Evolutionary conservation across 2,329 filamentous ascomycete genomes (phyloP).

Genomic region (Penicillium fuscoglaucum): DNA sequence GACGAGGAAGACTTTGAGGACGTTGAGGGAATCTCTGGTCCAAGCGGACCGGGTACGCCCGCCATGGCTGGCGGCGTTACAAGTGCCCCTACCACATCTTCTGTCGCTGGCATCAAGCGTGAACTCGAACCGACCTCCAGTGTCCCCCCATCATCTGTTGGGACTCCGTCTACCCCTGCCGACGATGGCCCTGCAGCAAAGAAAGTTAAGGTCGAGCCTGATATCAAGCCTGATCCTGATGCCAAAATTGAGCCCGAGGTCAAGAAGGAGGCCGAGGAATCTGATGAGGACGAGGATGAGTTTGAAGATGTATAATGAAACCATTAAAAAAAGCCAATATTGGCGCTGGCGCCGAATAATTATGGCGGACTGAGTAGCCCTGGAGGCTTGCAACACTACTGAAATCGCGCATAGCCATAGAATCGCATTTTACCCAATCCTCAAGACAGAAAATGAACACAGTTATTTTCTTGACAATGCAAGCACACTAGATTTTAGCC

Average conservation of each 20-base stretch:
- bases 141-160: constrained; percentile 39
- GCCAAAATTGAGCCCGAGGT: constrained; percentile 15
- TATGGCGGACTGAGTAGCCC: not conserved
- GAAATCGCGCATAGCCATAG: not conserved
- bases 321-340: not conserved
- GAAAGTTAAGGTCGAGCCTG: constrained; percentile 38
- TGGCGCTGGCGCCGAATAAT: constrained; percentile 13
- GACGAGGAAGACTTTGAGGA: constrained; percentile 50
- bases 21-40: constrained; percentile 40
- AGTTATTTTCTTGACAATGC: not conserved
- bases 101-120: constrained; percentile 37
- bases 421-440: not conserved
- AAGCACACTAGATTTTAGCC: not conserved
- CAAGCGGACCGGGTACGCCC: constrained; percentile 39
- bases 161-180: constrained; percentile 39
- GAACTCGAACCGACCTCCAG: constrained; percentile 43
- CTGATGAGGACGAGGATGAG: constrained; percentile 10
- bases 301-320: constrained; percentile 13
- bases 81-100: constrained; percentile 26
- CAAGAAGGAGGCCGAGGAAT: constrained; percentile 12
- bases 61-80: constrained; percentile 30
- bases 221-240: constrained; percentile 12
- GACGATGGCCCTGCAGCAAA: constrained; percentile 45
- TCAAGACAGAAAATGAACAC: not conserved
- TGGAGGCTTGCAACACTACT: not conserved